phyloP scores from a whole-genome alignment of 2,329 filamentous ascomycete genomes.

The Cordyceps javanica region DNA sequence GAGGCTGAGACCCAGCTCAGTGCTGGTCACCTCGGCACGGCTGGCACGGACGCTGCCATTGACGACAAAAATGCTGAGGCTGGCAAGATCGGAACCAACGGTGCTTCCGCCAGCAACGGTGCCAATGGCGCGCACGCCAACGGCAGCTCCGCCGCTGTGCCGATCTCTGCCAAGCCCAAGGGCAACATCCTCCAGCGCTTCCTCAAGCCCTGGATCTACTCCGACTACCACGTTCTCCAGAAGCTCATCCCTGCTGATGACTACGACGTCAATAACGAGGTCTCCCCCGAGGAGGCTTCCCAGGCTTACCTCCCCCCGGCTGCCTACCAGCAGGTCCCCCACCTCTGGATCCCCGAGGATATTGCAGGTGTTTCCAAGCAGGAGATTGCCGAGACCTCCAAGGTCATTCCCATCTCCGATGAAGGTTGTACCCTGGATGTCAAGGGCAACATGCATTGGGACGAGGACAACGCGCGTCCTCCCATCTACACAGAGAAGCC shows the following conservation, averaged over 20 bases:
- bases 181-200: conserved; percentile 51
- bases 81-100: conserved; percentile 11
- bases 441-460: conserved; percentile 46
- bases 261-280: conserved; percentile 44
- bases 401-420: conserved; percentile 65
- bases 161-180: conserved; percentile 32
- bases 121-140: conserved; percentile 20
- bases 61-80: conserved; percentile 16
- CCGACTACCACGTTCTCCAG: conserved; percentile 65
- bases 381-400: conserved; percentile 61
- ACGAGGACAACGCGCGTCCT: conserved; percentile 34
- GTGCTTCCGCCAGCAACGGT: conserved; percentile 13
- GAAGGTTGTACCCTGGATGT: conserved; percentile 64
- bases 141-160: conserved; percentile 22
- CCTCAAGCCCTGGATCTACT: conserved; percentile 71
- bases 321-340: conserved; percentile 52
- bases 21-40: conserved; percentile 9
- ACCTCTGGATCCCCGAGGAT: conserved; percentile 73
- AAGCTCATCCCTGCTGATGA: conserved; percentile 58
- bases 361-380: conserved; percentile 62
- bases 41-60: conserved; percentile 21
- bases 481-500: conserved; percentile 40
- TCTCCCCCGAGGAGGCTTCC: conserved; percentile 54
- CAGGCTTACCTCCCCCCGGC: conserved; percentile 70
- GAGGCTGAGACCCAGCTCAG: conserved; percentile 32